A percentile compares a stretch with the other conserved stretches of the same genome.
Evolutionary conservation across 2,329 filamentous ascomycete species (phyloP).

Genomic region (Penicillium brevicompactum): DNA sequence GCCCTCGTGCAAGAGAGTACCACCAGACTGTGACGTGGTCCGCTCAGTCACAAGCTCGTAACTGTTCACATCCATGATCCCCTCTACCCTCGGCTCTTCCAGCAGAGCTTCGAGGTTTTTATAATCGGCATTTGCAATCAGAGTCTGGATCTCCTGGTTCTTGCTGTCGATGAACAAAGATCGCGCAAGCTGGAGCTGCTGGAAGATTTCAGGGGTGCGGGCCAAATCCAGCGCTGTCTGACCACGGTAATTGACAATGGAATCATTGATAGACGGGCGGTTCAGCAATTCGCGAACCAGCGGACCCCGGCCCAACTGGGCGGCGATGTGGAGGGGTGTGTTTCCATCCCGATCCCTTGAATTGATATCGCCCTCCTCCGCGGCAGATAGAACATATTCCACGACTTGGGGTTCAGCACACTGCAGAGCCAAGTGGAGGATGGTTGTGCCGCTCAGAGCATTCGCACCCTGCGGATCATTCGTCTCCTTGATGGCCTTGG

Average conservation of each 20-base stretch:
- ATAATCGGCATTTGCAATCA: slow-evolving; percentile 74
- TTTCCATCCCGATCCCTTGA: slow-evolving; percentile 91
- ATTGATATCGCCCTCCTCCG: slow-evolving; percentile 79
- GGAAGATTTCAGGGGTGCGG: slow-evolving; percentile 91
- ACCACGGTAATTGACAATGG: slow-evolving; percentile 79
- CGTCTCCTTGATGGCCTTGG: slow-evolving; percentile 71
- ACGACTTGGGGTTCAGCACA: slow-evolving; percentile 91
- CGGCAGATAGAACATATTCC: slow-evolving; percentile 83
- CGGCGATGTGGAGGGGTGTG: slow-evolving; percentile 86
- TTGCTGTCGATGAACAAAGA: slow-evolving; percentile 88
- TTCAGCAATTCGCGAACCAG: slow-evolving; percentile 84
- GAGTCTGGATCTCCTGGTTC: slow-evolving; percentile 77
- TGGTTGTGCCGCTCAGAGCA: slow-evolving; percentile 70
- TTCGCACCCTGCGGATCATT: slow-evolving; percentile 53
- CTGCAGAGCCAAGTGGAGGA: slow-evolving; percentile 91
- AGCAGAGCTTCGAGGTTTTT: slow-evolving; percentile 75
- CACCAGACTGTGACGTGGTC: slow-evolving; percentile 76
- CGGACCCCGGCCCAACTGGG: slow-evolving; percentile 74
- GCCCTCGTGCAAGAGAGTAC: slow-evolving; percentile 89
- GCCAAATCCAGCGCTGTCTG: slow-evolving; percentile 86
- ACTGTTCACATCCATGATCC: slow-evolving; percentile 87
- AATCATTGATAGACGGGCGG: slow-evolving; percentile 82
- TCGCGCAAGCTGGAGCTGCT: slow-evolving; percentile 85
- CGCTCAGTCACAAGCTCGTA: slow-evolving; percentile 84
- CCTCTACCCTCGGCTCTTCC: slow-evolving; percentile 82